These are phyloP conservation scores for Homolaphlyctis polyrhiza DNA, from an alignment of 371 early-diverging fungal species.

Conservation along the genomic window DNA sequence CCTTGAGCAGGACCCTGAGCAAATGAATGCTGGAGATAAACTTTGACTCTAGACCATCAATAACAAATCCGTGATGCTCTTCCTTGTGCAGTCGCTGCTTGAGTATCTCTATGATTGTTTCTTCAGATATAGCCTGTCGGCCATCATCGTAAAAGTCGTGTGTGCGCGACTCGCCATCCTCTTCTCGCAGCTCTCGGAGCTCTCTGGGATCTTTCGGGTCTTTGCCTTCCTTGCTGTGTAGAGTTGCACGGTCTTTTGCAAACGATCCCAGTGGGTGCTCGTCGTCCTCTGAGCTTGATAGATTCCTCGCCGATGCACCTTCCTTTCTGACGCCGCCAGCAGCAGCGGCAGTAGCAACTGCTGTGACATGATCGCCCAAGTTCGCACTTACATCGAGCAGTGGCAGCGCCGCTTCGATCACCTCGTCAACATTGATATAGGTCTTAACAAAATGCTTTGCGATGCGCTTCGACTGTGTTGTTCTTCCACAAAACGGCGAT, in stretches of 20 bases:
- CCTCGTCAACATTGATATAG: slow-evolving; percentile 38
- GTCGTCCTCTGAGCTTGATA: neutral
- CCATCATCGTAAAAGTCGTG: neutral
- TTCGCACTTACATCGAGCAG: neutral
- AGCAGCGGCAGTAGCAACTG: neutral
- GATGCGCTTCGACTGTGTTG: slow-evolving; percentile 32
- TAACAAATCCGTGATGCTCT: slow-evolving; percentile 36
- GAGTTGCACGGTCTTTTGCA: neutral
- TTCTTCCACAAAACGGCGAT: slow-evolving; percentile 49
- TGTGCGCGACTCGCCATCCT: neutral
- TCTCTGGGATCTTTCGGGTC: neutral
- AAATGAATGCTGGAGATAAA: slow-evolving; percentile 19
- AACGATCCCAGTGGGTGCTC: neutral
- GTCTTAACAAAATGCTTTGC: slow-evolving; percentile 17
- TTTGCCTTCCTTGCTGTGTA: slow-evolving; percentile 1
- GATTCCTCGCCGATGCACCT: neutral
- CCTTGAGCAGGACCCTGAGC: slow-evolving; percentile 4
- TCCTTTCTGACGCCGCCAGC: neutral
- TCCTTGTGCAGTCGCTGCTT: slow-evolving; percentile 22
- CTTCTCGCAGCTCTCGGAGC: neutral
- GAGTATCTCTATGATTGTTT: slow-evolving; percentile 30
- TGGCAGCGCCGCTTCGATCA: slow-evolving; percentile 20
- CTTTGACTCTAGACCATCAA: slow-evolving; percentile 51
- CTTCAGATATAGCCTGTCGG: slow-evolving; percentile 25
- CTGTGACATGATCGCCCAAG: neutral